Percentiles rank a stretch among this genome's conserved stretches.
These are phyloP conservation scores for Exophiala spinifera DNA, from an alignment of 2,329 filamentous ascomycete genomes.

Conservation along the genomic window DNA sequence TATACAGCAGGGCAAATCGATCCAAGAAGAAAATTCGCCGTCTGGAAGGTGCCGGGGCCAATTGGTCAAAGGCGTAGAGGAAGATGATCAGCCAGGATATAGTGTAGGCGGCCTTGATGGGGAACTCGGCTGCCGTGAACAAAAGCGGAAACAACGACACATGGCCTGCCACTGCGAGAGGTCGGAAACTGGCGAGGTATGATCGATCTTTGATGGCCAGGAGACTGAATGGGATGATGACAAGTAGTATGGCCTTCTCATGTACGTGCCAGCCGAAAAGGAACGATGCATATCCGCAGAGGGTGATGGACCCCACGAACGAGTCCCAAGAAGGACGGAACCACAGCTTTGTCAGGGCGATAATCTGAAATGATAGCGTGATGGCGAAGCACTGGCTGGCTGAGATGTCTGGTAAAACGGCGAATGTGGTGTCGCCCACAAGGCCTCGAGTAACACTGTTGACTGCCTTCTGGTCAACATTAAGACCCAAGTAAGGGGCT, in stretches of 20 bases:
- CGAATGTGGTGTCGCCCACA: constrained; percentile 90
- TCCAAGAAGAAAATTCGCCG: constrained; percentile 87
- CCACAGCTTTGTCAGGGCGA: constrained; percentile 80
- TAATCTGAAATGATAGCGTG: constrained; percentile 76
- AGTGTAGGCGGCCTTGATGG: constrained; percentile 90
- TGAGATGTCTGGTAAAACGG: constrained; percentile 82
- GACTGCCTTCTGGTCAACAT: constrained; percentile 70
- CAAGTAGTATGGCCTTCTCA: constrained; percentile 90
- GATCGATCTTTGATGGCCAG: constrained; percentile 86
- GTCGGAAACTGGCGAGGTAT: constrained; percentile 86
- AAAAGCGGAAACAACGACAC: constrained; percentile 92
- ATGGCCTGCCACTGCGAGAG: constrained; percentile 87
- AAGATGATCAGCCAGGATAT: constrained; percentile 87
- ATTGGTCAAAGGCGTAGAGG: constrained; percentile 77
- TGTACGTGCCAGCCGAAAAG: constrained; percentile 98
- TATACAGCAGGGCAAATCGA: constrained; percentile 84
- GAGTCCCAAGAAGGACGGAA: constrained; percentile 76
- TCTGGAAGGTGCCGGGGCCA: constrained; percentile 77
- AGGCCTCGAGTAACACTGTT: constrained; percentile 89
- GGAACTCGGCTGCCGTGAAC: constrained; percentile 89
- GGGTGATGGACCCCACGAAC: constrained; percentile 83
- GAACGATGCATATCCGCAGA: constrained; percentile 95
- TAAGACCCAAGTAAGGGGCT: constrained; percentile 74
- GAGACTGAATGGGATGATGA: constrained; percentile 92
- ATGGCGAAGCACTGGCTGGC: constrained; percentile 76